These are phyloP conservation scores for Sedum album DNA, from an alignment of 164 flowering plant species.

Conservation along the genomic window DNA sequence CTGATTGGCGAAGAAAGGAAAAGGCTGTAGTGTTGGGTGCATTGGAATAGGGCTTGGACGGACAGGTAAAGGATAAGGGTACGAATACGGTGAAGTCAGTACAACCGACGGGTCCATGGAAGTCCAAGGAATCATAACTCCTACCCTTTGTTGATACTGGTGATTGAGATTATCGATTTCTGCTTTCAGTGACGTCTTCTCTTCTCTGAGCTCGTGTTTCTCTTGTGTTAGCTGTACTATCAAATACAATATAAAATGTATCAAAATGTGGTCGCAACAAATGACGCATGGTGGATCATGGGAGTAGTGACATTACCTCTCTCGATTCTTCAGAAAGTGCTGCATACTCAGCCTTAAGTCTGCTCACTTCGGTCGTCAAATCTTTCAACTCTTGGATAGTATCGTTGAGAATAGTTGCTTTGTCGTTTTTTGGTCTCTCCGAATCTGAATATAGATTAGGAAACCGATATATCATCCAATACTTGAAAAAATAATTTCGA, in stretches of 20 bases:
- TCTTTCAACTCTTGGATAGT: conserved; percentile 81
- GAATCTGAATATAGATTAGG: conserved; percentile 48
- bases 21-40: conserved; percentile 86
- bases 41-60: conserved; percentile 65
- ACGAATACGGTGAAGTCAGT: conserved; percentile 56
- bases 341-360: conserved; percentile 63
- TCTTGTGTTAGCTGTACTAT: conserved; percentile 67
- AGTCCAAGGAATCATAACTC: conserved; percentile 71
- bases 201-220: conserved; percentile 93
- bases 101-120: conserved; percentile 69
- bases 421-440: conserved; percentile 93
- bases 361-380: conserved; percentile 69
- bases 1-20: conserved; percentile 46
- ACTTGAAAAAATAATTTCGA: background rate
- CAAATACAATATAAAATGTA: background rate
- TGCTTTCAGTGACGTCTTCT: conserved; percentile 72
- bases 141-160: conserved; percentile 72
- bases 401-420: conserved; percentile 74
- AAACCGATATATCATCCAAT: background rate
- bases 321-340: conserved; percentile 75
- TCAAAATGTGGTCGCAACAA: no score
- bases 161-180: conserved; percentile 67
- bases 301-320: conserved; percentile 40
- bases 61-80: conserved; percentile 64
- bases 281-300: background rate